Base-by-base conservation (phyloP, 495 filamentous ascomycete genomes). In the Hypoxylon crocopeplum region DNA sequence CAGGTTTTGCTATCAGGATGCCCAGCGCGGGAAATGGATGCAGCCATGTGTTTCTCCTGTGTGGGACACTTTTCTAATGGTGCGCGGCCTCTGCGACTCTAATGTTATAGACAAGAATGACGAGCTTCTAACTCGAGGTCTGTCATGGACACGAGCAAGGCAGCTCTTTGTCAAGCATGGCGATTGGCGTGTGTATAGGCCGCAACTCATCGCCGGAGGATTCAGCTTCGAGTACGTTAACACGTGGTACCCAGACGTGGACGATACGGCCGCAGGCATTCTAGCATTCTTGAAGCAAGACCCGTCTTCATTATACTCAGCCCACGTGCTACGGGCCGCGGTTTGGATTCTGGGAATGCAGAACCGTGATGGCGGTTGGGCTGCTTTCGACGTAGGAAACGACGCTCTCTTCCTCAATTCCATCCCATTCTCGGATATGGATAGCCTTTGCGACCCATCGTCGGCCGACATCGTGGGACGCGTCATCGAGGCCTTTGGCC, bases 331-430 rank as follows among this genome's bases (percentile, higher is more conserved):
- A 8, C 59, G 34, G 3, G 74, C 72, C 7, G 49, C 56, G 0
- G 52, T 47, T 10, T 80, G 76, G 76, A 69, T 77, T 6, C 32
- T 75, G 2, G 75, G 74, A 3, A 78, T 80, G 77, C 78, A 80
- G 54, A 79, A 79, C 37, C 12, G 12, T 0, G 77, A 80, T 34
- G 76, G 75, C 11, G 77, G 77, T 0, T 80, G 75, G 75, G 75
- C 59, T 16, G 72, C 76, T 0, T 79, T 79, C 22, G 78, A 80
- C 38, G 21, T 45, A 2, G 59, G 73, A 3, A 77, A 78, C 41
- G 62, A 78, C 53, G 62, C 68, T 16, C 29, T 71, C 5, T 79
- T 65, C 27, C 50, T 79, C 4, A 72, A 79, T 40, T 70, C 71
- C 32, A 74, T 74, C 17, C 70, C 75, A 1, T 79, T 81, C 64